Percentiles rank a stretch among this genome's conserved stretches.
phyloP scores from a whole-genome alignment of 305 asterid genomes.

The Fraxinus sp. region DNA sequence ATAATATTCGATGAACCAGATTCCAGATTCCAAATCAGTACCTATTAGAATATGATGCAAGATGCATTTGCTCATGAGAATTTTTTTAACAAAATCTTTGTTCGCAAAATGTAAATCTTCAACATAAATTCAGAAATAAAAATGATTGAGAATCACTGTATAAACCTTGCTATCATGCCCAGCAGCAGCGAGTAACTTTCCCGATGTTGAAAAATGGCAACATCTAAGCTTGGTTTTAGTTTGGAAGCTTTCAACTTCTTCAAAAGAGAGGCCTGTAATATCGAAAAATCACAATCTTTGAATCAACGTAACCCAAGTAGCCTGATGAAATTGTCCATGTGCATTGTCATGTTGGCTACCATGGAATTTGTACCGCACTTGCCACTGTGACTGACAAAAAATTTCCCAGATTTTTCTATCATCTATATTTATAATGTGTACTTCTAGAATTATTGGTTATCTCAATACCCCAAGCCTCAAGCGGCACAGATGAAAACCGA shows the following conservation, averaged over 20 bases:
- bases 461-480: background rate
- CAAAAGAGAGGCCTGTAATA: background rate
- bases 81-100: background rate
- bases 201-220: conserved; percentile 4
- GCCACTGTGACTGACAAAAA: background rate
- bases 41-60: conserved; percentile 30
- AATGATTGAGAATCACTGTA: background rate
- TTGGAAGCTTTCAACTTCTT: background rate
- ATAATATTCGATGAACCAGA: conserved; percentile 1
- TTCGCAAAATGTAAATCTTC: background rate
- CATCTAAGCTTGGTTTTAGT: conserved; percentile 8
- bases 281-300: background rate
- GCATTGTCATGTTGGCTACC: background rate
- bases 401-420: background rate
- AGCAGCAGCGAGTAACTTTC: background rate
- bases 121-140: background rate
- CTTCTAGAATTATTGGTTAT: background rate
- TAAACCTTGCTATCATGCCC: background rate
- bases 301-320: background rate
- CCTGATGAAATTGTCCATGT: background rate
- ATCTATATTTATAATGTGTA: background rate
- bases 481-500: background rate
- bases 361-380: background rate
- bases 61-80: background rate
- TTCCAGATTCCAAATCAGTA: conserved; percentile 37